phyloP scores from a whole-genome alignment of 208 protist species.

The Phytomonas francai region DNA sequence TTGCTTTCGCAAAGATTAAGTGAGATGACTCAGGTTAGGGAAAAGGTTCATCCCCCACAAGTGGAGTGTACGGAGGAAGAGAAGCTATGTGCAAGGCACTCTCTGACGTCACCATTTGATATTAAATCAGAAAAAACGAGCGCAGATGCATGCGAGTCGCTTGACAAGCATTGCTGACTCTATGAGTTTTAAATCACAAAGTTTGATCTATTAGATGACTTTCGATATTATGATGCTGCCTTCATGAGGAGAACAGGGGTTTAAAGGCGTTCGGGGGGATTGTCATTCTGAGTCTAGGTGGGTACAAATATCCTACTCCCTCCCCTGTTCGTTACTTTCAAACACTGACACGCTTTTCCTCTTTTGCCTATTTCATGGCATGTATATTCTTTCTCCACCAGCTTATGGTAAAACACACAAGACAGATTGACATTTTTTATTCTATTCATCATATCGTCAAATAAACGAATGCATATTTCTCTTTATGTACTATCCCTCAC shows the following conservation, averaged over 20 bases:
- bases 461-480: not conserved
- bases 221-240: not conserved
- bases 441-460: slow-evolving; percentile 7
- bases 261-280: not conserved
- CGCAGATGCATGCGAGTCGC: not conserved
- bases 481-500: not conserved
- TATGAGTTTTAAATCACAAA: not conserved
- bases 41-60: slow-evolving; percentile 57
- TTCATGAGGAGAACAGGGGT: not conserved
- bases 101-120: not conserved
- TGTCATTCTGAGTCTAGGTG: not conserved
- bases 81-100: slow-evolving; percentile 39
- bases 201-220: not conserved
- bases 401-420: not conserved
- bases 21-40: slow-evolving; percentile 57
- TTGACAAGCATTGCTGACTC: not conserved
- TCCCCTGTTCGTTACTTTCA: not conserved
- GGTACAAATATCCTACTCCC: not conserved
- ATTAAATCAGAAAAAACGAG: not conserved
- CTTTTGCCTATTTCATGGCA: not conserved
- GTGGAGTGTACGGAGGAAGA: slow-evolving; percentile 62
- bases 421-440: slow-evolving; percentile 4
- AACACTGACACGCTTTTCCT: not conserved
- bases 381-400: not conserved
- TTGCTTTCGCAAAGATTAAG: slow-evolving; percentile 46